Conservation (phyloP, 306 rosid species). For the Castanea crenata region DNA sequence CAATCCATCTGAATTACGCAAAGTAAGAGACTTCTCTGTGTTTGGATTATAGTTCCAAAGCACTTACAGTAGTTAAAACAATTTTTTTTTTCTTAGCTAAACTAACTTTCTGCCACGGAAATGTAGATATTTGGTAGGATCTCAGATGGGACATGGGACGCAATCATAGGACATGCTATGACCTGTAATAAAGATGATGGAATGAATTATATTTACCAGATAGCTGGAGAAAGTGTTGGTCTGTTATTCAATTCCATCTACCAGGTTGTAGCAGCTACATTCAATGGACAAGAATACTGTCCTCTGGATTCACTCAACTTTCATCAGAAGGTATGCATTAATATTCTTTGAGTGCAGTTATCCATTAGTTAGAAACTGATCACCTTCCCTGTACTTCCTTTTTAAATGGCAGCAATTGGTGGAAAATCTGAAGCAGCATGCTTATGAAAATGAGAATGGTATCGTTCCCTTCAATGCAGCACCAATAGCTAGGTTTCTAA, state of each 20-base stretch:
- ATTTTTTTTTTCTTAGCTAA: neutral
- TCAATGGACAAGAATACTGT: slow-evolving; percentile 20
- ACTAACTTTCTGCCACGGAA: slow-evolving; percentile 14
- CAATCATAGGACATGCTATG: slow-evolving; percentile 51
- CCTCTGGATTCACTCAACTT: slow-evolving; percentile 27
- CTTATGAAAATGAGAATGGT: slow-evolving; percentile 29
- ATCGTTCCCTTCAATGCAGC: slow-evolving; percentile 24
- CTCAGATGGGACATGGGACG: slow-evolving; percentile 35
- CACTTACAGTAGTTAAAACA: neutral
- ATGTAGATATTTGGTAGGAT: slow-evolving; percentile 46
- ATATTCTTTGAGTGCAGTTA: neutral
- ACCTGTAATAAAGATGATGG: slow-evolving; percentile 35
- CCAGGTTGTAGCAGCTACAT: slow-evolving; percentile 45
- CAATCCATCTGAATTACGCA: slow-evolving; percentile 24
- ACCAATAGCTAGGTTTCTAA: slow-evolving; percentile 3
- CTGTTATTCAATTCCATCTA: slow-evolving; percentile 45
- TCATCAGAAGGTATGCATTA: slow-evolving; percentile 22
- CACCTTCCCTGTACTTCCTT: neutral
- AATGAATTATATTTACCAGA: slow-evolving; percentile 23
- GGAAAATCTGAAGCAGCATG: slow-evolving; percentile 36
- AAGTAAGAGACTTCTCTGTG: slow-evolving; percentile 31
- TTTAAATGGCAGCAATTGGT: slow-evolving; percentile 38
- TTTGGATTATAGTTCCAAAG: neutral
- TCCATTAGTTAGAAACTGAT: slow-evolving; percentile 9
- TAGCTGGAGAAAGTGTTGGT: slow-evolving; percentile 9